Evolutionary conservation across 2,329 filamentous ascomycete species (phyloP).

Genomic region (Ophiostoma sp.): DNA sequence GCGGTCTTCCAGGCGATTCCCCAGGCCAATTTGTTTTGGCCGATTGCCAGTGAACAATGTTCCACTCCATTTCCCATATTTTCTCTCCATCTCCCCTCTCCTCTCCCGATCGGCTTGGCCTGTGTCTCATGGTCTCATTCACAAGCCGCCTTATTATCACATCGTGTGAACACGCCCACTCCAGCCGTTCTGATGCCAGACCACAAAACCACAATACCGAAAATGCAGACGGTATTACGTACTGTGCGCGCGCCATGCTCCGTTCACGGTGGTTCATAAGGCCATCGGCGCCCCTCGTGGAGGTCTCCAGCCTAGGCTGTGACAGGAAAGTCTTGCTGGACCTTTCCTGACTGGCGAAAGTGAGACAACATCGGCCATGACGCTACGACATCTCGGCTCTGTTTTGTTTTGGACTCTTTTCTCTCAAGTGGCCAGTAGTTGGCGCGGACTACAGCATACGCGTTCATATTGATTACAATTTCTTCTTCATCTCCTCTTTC

Average conservation of each 20-base stretch:
- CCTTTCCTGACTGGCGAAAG: too few relatives aligned
- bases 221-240: background rate
- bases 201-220: background rate
- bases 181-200: background rate
- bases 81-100: background rate
- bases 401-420: too few relatives aligned
- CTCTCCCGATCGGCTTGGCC: background rate
- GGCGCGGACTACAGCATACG: too few relatives aligned
- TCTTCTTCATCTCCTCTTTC: too few relatives aligned
- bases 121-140: background rate
- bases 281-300: too few relatives aligned
- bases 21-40: background rate
- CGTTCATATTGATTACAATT: too few relatives aligned
- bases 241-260: background rate
- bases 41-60: background rate
- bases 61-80: background rate
- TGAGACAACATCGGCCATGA: too few relatives aligned
- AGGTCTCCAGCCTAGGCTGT: background rate
- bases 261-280: background rate
- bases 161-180: background rate
- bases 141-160: background rate
- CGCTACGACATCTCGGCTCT: too few relatives aligned
- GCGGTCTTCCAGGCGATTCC: background rate
- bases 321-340: too few relatives aligned
- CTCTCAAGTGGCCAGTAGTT: too few relatives aligned